Conservation (phyloP, 768 basidiomycete species). For the Mrakia gelida region DNA sequence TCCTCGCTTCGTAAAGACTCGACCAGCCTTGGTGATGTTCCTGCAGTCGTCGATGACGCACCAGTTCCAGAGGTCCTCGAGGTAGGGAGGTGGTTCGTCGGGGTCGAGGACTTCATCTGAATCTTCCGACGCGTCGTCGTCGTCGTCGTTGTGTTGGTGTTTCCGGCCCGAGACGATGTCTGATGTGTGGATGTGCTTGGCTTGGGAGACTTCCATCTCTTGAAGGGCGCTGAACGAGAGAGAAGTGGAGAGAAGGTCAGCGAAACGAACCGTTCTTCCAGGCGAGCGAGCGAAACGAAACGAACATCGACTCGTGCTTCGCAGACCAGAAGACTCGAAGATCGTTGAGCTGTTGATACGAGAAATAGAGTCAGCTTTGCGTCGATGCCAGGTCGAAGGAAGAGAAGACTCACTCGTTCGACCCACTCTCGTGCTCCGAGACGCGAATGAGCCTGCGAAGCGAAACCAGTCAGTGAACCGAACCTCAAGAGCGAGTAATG, state of each 20-base stretch:
- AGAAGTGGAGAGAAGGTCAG: not conserved
- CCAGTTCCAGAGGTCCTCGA: constrained; percentile 58
- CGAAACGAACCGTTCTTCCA: not conserved
- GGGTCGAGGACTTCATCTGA: constrained; percentile 49
- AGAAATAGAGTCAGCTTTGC: constrained; percentile 43
- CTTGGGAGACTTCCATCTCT: constrained; percentile 25
- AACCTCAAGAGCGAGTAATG: no score
- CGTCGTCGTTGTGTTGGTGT: not conserved
- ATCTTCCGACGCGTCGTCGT: constrained; percentile 32
- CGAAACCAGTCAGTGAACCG: not conserved
- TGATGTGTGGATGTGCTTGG: constrained; percentile 11
- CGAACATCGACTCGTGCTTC: constrained; percentile 9
- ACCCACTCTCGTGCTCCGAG: constrained; percentile 79
- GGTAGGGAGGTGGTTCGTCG: constrained; percentile 52
- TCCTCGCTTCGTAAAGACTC: constrained; percentile 66
- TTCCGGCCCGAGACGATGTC: constrained; percentile 16
- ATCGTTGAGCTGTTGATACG: constrained; percentile 51
- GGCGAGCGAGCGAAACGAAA: no score
- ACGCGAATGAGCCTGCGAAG: constrained; percentile 57
- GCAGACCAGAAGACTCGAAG: constrained; percentile 24
- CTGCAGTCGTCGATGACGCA: constrained; percentile 76
- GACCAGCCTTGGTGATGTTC: constrained; percentile 67
- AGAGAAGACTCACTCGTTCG: constrained; percentile 54
- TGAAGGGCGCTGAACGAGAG: constrained; percentile 3
- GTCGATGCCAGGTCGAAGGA: not conserved